Percentiles rank a stretch among this genome's conserved stretches.
phyloP scores from a whole-genome alignment of 495 filamentous ascomycete genomes.

The Xylaria palmicola region DNA sequence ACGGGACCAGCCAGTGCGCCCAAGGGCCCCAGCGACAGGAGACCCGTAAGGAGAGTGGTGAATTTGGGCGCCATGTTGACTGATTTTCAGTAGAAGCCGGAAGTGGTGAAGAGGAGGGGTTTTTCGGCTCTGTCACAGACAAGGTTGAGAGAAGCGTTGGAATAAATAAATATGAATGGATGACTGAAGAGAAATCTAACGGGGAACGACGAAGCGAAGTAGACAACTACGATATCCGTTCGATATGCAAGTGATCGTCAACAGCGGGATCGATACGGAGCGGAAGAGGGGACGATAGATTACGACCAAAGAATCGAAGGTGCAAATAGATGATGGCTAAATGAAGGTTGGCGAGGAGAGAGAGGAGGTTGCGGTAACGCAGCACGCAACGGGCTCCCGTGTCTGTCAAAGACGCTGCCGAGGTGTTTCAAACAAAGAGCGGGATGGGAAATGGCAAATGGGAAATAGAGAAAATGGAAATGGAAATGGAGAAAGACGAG shows the following conservation, averaged over 20 bases:
- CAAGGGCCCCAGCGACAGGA: constrained; percentile 32
- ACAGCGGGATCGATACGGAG: neutral
- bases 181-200: neutral
- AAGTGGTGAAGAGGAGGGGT: neutral
- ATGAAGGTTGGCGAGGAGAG: neutral
- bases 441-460: constrained; percentile 7
- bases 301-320: constrained; percentile 11
- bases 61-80: constrained; percentile 31
- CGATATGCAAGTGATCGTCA: neutral
- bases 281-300: neutral
- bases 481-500: constrained; percentile 4
- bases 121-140: constrained; percentile 9
- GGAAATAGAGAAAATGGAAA: neutral
- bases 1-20: constrained; percentile 20
- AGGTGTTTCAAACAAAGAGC: constrained; percentile 11
- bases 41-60: constrained; percentile 30
- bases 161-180: neutral
- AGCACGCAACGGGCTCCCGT: constrained; percentile 3
- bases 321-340: neutral
- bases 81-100: neutral
- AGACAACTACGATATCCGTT: neutral
- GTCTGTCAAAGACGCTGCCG: constrained; percentile 12
- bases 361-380: neutral
- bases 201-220: neutral
- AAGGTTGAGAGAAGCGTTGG: neutral